Percentiles rank a stretch among this genome's conserved stretches.
Conservation (phyloP, 768 basidiomycete species). For the Mycena leptocephala region DNA sequence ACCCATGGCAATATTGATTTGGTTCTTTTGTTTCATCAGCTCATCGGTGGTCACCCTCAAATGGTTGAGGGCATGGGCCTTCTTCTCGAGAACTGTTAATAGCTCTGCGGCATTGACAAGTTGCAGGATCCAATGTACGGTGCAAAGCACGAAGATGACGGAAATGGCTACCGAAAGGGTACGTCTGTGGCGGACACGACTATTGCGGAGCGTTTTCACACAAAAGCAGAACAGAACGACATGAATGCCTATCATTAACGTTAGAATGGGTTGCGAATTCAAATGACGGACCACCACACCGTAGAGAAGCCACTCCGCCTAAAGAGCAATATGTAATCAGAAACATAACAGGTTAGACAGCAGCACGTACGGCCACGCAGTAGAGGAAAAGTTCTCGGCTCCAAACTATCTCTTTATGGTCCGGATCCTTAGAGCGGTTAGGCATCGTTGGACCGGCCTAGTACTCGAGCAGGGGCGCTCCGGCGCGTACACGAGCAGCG, state of each 20-base stretch:
- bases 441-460: slow-evolving; percentile 22
- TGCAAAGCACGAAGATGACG: slow-evolving; percentile 23
- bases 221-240: slow-evolving; percentile 49
- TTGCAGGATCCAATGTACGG: slow-evolving; percentile 24
- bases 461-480: background rate
- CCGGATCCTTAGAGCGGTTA: too few species aligned
- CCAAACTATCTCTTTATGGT: slow-evolving; percentile 17
- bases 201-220: slow-evolving; percentile 9
- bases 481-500: background rate
- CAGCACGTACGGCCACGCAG: slow-evolving; percentile 23
- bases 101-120: slow-evolving; percentile 33
- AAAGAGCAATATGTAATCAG: background rate
- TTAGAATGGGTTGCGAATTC: background rate
- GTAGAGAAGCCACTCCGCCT: slow-evolving; percentile 50
- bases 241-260: slow-evolving; percentile 45
- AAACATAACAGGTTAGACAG: too few species aligned
- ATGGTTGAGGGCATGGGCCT: background rate
- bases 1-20: slow-evolving; percentile 39
- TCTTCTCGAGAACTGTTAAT: background rate
- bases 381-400: slow-evolving; percentile 32
- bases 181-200: slow-evolving; percentile 13
- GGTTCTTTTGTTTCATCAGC: background rate
- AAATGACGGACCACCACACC: slow-evolving; percentile 32
- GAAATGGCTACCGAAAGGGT: slow-evolving; percentile 15
- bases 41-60: background rate